phyloP scores from a whole-genome alignment of 75 land plant species.

The Chamaecyparis obtusa region DNA sequence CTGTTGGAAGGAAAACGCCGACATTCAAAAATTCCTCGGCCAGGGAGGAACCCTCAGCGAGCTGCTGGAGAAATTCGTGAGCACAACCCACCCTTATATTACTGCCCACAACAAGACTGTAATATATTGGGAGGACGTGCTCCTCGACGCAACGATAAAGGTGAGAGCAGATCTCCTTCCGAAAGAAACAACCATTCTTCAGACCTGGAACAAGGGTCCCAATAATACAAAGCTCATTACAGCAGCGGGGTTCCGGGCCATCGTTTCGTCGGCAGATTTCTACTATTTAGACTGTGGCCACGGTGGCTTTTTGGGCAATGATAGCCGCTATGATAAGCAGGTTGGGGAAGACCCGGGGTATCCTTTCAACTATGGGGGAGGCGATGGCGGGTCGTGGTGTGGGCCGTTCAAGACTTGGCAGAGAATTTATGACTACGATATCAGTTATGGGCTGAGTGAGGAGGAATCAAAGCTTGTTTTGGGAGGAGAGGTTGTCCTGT shows the following conservation, averaged over 20 bases:
- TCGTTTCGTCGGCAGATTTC: constrained; percentile 81
- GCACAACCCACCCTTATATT: constrained; percentile 55
- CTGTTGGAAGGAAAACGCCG: constrained; percentile 71
- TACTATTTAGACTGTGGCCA: constrained; percentile 92
- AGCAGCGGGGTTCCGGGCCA: constrained; percentile 62
- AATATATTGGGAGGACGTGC: constrained; percentile 88
- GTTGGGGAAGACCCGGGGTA: neutral
- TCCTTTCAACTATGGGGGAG: constrained; percentile 30
- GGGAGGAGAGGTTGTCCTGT: constrained; percentile 89
- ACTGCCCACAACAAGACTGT: constrained; percentile 43
- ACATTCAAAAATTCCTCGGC: constrained; percentile 33
- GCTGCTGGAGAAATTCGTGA: constrained; percentile 59
- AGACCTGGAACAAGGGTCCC: constrained; percentile 87
- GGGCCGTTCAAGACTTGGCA: constrained; percentile 86
- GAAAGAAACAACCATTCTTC: constrained; percentile 56
- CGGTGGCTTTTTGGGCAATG: constrained; percentile 58
- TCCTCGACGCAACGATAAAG: constrained; percentile 42
- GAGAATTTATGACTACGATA: constrained; percentile 64
- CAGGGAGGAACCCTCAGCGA: constrained; percentile 47
- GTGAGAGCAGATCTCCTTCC: constrained; percentile 54
- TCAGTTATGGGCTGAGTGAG: constrained; percentile 37
- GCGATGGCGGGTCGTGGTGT: constrained; percentile 80
- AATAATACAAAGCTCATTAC: constrained; percentile 71
- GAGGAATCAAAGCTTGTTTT: constrained; percentile 65
- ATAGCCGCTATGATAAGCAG: constrained; percentile 27